These are phyloP conservation scores for Botrytis byssoidea DNA, from an alignment of 2,329 filamentous ascomycete genomes.

Conservation along the genomic window DNA sequence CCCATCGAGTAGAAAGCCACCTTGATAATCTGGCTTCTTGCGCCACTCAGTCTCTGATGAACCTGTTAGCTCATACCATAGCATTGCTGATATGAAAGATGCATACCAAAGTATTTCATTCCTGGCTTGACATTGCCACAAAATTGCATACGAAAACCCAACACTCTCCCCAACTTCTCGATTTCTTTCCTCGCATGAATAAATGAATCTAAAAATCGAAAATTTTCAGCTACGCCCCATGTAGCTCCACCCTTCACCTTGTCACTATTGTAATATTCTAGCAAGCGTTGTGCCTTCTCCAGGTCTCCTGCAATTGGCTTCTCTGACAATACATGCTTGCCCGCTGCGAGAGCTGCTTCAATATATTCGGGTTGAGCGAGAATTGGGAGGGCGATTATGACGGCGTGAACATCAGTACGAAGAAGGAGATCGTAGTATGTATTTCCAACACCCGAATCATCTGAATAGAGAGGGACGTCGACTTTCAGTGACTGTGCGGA, in stretches of 20 bases:
- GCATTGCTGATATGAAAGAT: not conserved
- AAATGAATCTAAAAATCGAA: slow-evolving; percentile 60
- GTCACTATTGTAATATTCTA: slow-evolving; percentile 46
- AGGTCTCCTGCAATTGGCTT: slow-evolving; percentile 54
- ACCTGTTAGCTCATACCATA: not conserved
- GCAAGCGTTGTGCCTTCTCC: slow-evolving; percentile 47
- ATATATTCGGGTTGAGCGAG: slow-evolving; percentile 49
- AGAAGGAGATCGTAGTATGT: slow-evolving; percentile 46
- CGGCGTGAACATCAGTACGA: slow-evolving; percentile 37
- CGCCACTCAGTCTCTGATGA: slow-evolving; percentile 56
- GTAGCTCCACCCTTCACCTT: slow-evolving; percentile 42
- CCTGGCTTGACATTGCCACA: slow-evolving; percentile 47
- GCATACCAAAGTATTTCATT: slow-evolving; percentile 45
- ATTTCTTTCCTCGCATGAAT: slow-evolving; percentile 50
- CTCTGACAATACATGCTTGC: slow-evolving; percentile 55
- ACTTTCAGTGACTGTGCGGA: slow-evolving; percentile 45
- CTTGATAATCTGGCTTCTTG: slow-evolving; percentile 67
- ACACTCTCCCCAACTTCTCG: slow-evolving; percentile 52
- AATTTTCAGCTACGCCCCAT: slow-evolving; percentile 71
- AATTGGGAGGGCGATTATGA: slow-evolving; percentile 50
- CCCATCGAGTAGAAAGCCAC: slow-evolving; percentile 73
- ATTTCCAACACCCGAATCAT: slow-evolving; percentile 37
- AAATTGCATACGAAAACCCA: slow-evolving; percentile 52
- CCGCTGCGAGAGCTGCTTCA: slow-evolving; percentile 48
- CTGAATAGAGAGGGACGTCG: slow-evolving; percentile 37